Evolutionary conservation across 768 basidiomycete genomes (phyloP).

Genomic region (Hericium erinaceus): DNA sequence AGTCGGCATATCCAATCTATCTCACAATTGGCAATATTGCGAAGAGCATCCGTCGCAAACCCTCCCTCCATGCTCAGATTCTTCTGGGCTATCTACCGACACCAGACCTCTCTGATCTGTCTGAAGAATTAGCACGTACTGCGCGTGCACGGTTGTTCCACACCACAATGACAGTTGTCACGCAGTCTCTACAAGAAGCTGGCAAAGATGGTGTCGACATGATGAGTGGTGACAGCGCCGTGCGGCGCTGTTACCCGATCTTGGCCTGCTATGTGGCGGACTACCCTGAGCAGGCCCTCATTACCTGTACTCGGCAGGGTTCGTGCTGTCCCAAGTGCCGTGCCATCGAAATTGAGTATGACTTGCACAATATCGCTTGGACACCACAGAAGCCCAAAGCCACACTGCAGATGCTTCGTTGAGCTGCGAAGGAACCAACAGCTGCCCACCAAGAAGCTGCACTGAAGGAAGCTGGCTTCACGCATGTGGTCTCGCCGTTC

Average conservation of each 20-base stretch:
- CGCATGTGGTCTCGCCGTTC: slow-evolving; percentile 8
- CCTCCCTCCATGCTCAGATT: slow-evolving; percentile 8
- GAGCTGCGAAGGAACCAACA: neutral
- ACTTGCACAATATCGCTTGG: neutral
- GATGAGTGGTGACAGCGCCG: slow-evolving; percentile 7
- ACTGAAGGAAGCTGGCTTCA: neutral
- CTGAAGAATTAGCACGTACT: neutral
- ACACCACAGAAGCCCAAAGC: neutral
- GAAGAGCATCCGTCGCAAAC: slow-evolving; percentile 14
- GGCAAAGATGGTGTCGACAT: slow-evolving; percentile 13
- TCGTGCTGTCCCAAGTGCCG: slow-evolving; percentile 1
- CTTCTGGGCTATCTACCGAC: slow-evolving; percentile 21
- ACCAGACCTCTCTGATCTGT: slow-evolving; percentile 1
- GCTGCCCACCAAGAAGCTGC: neutral
- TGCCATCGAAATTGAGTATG: neutral
- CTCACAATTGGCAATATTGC: slow-evolving; percentile 20
- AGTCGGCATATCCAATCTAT: slow-evolving; percentile 23
- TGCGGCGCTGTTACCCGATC: slow-evolving; percentile 12
- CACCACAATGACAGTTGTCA: slow-evolving; percentile 5
- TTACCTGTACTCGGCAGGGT: slow-evolving; percentile 1
- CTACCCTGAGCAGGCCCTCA: slow-evolving; percentile 18
- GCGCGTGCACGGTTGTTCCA: slow-evolving; percentile 13
- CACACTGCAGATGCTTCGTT: neutral
- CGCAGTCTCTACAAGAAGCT: slow-evolving; percentile 6
- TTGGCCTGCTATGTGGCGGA: slow-evolving; percentile 14